Evolutionary conservation across 140 eudicot species (phyloP).

Genomic region (Senecio squalidus): DNA sequence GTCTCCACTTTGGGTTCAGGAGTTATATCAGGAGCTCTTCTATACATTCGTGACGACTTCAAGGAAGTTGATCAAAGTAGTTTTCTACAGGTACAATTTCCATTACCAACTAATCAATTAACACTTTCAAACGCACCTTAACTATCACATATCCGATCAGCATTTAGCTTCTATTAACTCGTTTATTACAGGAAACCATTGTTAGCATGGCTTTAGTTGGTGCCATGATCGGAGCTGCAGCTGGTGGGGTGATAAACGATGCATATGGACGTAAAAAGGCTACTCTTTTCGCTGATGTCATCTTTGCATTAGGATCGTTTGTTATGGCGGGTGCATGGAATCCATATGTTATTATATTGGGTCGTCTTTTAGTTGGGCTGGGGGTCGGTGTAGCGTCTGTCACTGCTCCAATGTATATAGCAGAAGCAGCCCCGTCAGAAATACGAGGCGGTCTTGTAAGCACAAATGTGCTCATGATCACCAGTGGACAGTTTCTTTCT

Average conservation of each 20-base stretch:
- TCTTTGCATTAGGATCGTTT: slow-evolving; percentile 15
- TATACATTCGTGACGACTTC: slow-evolving; percentile 77
- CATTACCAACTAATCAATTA: background rate
- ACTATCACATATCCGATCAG: background rate
- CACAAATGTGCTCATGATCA: slow-evolving; percentile 42
- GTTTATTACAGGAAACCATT: slow-evolving; percentile 25
- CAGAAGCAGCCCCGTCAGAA: slow-evolving; percentile 44
- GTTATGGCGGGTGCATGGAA: slow-evolving; percentile 15
- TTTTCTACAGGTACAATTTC: slow-evolving; percentile 59
- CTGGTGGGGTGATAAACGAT: slow-evolving; percentile 37
- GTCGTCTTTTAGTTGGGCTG: slow-evolving; percentile 21
- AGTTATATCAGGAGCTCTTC: slow-evolving; percentile 87
- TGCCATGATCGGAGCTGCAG: slow-evolving; percentile 40
- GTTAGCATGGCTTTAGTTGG: slow-evolving; percentile 47
- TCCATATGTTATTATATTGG: slow-evolving; percentile 13
- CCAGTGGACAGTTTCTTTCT: slow-evolving; percentile 40
- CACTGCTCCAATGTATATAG: slow-evolving; percentile 42
- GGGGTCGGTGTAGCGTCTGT: slow-evolving; percentile 45
- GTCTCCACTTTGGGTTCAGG: slow-evolving; percentile 37
- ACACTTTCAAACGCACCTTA: background rate
- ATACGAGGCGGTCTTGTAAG: slow-evolving; percentile 43
- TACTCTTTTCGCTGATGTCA: slow-evolving; percentile 32
- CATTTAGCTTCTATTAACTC: background rate
- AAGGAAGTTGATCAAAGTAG: slow-evolving; percentile 64
- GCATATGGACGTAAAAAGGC: slow-evolving; percentile 33